Base-by-base conservation (phyloP, 306 rosid species). In the Gynostemma pentaphyllum region DNA sequence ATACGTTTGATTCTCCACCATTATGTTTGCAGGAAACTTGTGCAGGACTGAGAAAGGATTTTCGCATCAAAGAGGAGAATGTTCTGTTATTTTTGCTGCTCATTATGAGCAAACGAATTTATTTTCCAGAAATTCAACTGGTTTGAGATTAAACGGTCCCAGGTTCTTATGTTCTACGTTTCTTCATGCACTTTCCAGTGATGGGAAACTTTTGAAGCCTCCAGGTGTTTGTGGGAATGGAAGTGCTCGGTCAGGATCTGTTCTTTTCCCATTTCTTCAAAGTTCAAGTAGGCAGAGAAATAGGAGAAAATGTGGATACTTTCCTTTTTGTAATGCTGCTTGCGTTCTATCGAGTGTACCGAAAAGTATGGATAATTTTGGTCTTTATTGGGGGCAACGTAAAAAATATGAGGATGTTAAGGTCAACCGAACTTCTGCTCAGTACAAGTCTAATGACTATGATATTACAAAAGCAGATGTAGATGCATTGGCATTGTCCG, bases 391-490 rank as follows among this genome's bases (percentile, higher is more conserved):
- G 45, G 62, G 80, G 68, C 73, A 73, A 55, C 72, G 41, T 21
- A 47, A 10, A 7, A 81, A 71, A 34, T 66, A 64, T 57, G 71
- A 37, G 61, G 72, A 49, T 75, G 73, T 56, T 44, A 80, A 77
- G 75, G 78, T 47, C n/a, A 81, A 77, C 64, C 79, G 59, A 70
- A 74, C 77, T 22, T 74, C 81, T 37, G 70, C 72, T 75, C 12
- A 70, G 63, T 90, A 90, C 70, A 87, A 85, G 83, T 78, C 95
- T 4, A 94, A 87, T 48, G 97, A 85, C 53, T 68, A 70, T 72
- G 90, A 79, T 63, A 68, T 82, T 50, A 60, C 66, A 5, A 83
- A 81, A 45, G 67, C 82, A 13, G 71, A 80, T 21, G 70, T 79
- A 53, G 90, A 90, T 42, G 59, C 81, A 2, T 44, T 79, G 77